Base-by-base conservation (phyloP, 2,329 filamentous ascomycete species). In the Trichoderma atroviride region DNA sequence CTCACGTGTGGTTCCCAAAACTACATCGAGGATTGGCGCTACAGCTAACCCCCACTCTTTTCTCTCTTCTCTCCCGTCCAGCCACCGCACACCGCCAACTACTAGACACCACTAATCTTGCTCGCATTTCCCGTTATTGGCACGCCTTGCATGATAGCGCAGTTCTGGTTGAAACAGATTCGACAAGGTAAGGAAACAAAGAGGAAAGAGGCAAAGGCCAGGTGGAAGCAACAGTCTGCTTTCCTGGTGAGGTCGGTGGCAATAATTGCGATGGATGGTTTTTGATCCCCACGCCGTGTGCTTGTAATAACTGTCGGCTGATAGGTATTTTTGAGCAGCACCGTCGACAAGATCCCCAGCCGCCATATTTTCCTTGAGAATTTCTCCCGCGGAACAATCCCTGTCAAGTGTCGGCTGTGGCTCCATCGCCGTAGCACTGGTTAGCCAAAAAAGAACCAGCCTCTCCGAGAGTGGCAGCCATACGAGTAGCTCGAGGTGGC, bases 331-430 rank as follows among this genome's bases (percentile, higher is more conserved):
- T 33, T 66, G 55, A 31, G 63, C 40, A 58, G 64, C 22, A 40
- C 64, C n/a, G 29, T 52, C 55, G 64, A 59, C 29, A 33, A 24
- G 14, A 58, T 55, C 63, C 63, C 24, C 55, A 47, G 43, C 31
- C 58, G 37, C 33, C 10, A 24, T 50, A 24, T 50, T 50, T 50
- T 50, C 13, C 22, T 59, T 67, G 55, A 67, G 64, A 67, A 59
- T 64, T 64, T 64, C 59, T 56, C 68, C 61, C 55, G 65, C 68
- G 35, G 68, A 55, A 65, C 27, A 24, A 55, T 47, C 68, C 68
- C 53, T 69, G 68, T 61, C 61, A 53, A 56, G 35, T 57, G 68
- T 65, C 57, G 68, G 61, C 47, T 60, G 61, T 69, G 68, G 68
- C 57, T 63, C 68, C 68, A 69, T 61, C 33, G 43, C 33, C 60